phyloP scores from a whole-genome alignment of 192 early-diverging fungal genomes.

The Mortierella antarctica region DNA sequence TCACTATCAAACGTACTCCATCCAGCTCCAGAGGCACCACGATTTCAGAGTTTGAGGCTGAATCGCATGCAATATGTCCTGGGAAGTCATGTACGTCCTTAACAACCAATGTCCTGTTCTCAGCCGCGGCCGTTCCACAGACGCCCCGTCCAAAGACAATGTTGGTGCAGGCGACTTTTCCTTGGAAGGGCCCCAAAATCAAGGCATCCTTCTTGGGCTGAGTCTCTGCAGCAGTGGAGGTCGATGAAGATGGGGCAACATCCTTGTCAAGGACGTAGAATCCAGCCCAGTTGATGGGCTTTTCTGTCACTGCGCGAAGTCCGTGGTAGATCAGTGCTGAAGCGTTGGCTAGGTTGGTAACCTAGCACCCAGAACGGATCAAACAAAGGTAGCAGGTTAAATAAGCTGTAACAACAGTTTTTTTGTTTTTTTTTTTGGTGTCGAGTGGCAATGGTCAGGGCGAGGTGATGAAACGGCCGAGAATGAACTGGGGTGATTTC shows the following conservation, averaged over 20 bases:
- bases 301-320: slow-evolving; percentile 73
- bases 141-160: slow-evolving; percentile 89
- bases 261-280: slow-evolving; percentile 79
- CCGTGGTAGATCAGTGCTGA: slow-evolving; percentile 84
- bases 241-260: neutral
- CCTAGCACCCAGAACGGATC: slow-evolving; percentile 25
- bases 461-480: neutral
- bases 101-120: slow-evolving; percentile 69
- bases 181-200: slow-evolving; percentile 92
- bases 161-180: slow-evolving; percentile 87
- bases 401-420: neutral
- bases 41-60: slow-evolving; percentile 85
- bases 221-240: neutral
- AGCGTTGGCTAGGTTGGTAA: slow-evolving; percentile 85
- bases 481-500: too few species aligned
- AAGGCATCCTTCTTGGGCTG: slow-evolving; percentile 55
- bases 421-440: neutral
- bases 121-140: slow-evolving; percentile 85
- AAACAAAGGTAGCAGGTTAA: neutral
- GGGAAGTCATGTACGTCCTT: slow-evolving; percentile 84
- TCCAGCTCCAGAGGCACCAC: slow-evolving; percentile 80
- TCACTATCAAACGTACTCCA: slow-evolving; percentile 45
- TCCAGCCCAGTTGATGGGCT: slow-evolving; percentile 82
- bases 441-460: neutral
- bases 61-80: slow-evolving; percentile 94